Evolutionary conservation across 2,329 filamentous ascomycete species (phyloP).

Genomic region (Fusarium oxysporum): DNA sequence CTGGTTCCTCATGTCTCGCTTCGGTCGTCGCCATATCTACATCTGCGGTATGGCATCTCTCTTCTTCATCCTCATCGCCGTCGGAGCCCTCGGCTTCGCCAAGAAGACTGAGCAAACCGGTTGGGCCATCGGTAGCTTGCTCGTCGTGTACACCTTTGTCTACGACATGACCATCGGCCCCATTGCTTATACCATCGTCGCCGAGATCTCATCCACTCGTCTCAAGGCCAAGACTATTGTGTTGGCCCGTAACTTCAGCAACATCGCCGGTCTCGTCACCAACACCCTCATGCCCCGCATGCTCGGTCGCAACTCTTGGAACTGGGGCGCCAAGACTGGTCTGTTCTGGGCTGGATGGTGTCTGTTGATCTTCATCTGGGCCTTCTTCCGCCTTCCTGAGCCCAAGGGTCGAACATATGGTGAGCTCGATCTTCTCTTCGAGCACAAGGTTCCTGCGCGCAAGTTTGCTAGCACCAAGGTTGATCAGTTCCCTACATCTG

Average conservation of each 20-base stretch:
- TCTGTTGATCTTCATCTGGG: constrained; percentile 59
- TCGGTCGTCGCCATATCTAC: constrained; percentile 15
- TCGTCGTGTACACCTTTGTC: constrained; percentile 57
- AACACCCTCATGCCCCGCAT: constrained; percentile 60
- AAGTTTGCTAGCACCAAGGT: constrained; percentile 53
- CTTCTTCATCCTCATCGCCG: constrained; percentile 5
- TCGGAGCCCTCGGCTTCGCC: constrained; percentile 53
- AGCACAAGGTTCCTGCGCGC: constrained; percentile 55
- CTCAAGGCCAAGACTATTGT: constrained; percentile 60
- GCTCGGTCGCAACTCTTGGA: constrained; percentile 58
- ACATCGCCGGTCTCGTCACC: constrained; percentile 59
- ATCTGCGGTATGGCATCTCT: constrained; percentile 4
- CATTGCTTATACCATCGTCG: constrained; percentile 87
- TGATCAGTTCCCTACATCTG: constrained; percentile 26
- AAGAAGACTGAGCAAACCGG: constrained; percentile 52
- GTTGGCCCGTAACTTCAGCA: constrained; percentile 59
- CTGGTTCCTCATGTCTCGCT: constrained; percentile 21
- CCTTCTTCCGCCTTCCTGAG: constrained; percentile 66
- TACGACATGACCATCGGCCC: constrained; percentile 53
- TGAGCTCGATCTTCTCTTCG: constrained; percentile 68
- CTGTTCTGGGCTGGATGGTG: constrained; percentile 60
- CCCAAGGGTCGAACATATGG: constrained; percentile 64
- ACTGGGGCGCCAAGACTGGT: constrained; percentile 60
- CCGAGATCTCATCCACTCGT: constrained; percentile 59
- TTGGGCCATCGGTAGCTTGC: constrained; percentile 60